A percentile compares a stretch with the other conserved stretches of the same genome.
Evolutionary conservation across 2,329 filamentous ascomycete genomes (phyloP).

Genomic region (Laburnicola sp.): DNA sequence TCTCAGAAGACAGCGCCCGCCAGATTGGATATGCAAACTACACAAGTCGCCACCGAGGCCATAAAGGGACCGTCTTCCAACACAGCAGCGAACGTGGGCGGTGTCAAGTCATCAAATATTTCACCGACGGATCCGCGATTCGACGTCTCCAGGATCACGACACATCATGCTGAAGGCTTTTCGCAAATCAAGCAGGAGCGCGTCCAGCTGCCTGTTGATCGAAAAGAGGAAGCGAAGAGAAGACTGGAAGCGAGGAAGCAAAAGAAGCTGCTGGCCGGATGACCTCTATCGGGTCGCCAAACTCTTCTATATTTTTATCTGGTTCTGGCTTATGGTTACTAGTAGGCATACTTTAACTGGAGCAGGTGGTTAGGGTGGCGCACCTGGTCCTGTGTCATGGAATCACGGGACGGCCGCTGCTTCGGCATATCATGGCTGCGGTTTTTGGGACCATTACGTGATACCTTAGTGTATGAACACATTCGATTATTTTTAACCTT

Average conservation of each 20-base stretch:
- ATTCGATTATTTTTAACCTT: no score
- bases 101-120: conserved; percentile 4
- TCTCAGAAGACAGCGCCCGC: neutral
- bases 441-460: no score
- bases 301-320: neutral
- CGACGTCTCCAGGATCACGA: conserved; percentile 26
- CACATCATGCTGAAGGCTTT: conserved; percentile 30
- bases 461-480: no score
- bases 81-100: neutral
- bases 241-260: conserved; percentile 34
- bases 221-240: conserved; percentile 32
- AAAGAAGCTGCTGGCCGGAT: conserved; percentile 18
- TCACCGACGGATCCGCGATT: conserved; percentile 22
- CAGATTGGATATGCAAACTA: conserved; percentile 9
- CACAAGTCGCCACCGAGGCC: conserved; percentile 8
- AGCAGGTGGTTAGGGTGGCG: neutral
- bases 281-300: neutral
- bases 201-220: conserved; percentile 24
- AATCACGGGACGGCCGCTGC: no score
- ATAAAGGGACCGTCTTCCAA: neutral
- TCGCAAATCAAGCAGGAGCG: conserved; percentile 24
- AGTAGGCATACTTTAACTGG: neutral
- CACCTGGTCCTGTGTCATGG: no score
- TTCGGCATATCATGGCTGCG: neutral
- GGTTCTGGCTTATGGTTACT: neutral